phyloP scores from a whole-genome alignment of 345 rosid species.

The Citrus sinensis region DVS_A1.0 CM039163.1:8224001-8224500 shows the following conservation, averaged over 20 bases:
- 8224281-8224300: neutral
- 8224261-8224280: neutral
- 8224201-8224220: neutral
- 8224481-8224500: conserved; percentile 4
- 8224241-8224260: neutral
- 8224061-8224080: neutral
- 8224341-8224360: neutral
- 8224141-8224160: neutral
- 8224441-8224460: neutral
- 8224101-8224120: neutral
- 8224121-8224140: neutral
- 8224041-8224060: neutral
- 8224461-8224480: neutral
- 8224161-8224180: neutral
- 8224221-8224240: neutral
- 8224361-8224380: neutral
- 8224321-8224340: neutral
- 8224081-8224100: neutral
- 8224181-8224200: neutral
- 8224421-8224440: conserved; percentile 1
- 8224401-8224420: neutral
- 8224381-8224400: neutral
- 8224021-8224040: neutral
- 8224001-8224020: neutral
- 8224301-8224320: too few relatives aligned